Conservation (phyloP, 1,284 basidiomycete species). For the Cryptococcus sp. region DNA sequence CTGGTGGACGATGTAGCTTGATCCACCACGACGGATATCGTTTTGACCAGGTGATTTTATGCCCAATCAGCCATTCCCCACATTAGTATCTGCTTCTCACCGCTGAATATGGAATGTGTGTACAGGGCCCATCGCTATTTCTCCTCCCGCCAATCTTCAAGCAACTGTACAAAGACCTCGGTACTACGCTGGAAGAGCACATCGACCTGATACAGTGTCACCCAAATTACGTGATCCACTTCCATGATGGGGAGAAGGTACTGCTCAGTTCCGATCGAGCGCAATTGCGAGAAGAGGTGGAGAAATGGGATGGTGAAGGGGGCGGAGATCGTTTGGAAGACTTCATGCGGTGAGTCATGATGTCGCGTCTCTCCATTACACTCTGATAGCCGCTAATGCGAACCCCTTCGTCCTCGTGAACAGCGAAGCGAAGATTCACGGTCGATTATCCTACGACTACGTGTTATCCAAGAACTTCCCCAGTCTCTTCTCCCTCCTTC, state of each 20-base stretch:
- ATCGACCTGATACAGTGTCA: constrained; percentile 55
- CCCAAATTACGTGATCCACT: constrained; percentile 56
- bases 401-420: not conserved
- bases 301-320: constrained; percentile 57
- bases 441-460: constrained; percentile 54
- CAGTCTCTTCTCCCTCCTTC: constrained; percentile 52
- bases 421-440: constrained; percentile 41
- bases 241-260: constrained; percentile 56
- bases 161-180: constrained; percentile 56
- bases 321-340: constrained; percentile 51
- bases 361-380: not conserved
- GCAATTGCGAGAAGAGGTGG: constrained; percentile 55
- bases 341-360: constrained; percentile 30
- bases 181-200: constrained; percentile 53
- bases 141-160: constrained; percentile 58
- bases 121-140: constrained; percentile 56
- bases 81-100: not conserved
- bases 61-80: not conserved
- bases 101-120: not conserved
- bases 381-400: not conserved
- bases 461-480: constrained; percentile 57
- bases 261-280: constrained; percentile 55
- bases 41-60: constrained; percentile 41
- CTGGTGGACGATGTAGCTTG: constrained; percentile 59
- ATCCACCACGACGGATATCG: constrained; percentile 56